Base-by-base conservation (phyloP, 2,329 filamentous ascomycete genomes). In the Malbranchea zuffiana region DNA sequence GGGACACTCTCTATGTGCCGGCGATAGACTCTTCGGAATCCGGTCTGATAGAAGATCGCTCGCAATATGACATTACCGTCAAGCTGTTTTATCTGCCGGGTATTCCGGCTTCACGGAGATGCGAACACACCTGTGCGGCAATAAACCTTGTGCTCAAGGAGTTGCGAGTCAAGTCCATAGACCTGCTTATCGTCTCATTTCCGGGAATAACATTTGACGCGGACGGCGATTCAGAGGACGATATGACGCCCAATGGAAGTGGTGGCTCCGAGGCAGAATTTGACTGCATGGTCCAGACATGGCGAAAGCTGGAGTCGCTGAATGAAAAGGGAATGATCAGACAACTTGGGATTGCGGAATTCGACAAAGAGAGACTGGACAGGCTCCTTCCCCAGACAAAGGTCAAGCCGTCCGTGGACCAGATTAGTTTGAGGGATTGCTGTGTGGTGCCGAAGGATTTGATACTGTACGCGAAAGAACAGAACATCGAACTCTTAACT, bases 361-460 rank as follows among this genome's bases (percentile, higher is more conserved):
- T 95, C 55, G 87, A 88, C 38, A 83, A 78, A 48, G 78, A 86
- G 49, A 80, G 90, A 51, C 67, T 98, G 24, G 63, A 72, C n/a
- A 75, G 74, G 10, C 87, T 98, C 51, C 66, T 96, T 17, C 68
- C 75, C 27, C 68, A 75, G 43, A 80, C 83, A 15, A 68, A 67
- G 26, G 68, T 93, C 42, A 74, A 74, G 47, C 90, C 90, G 1
- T 73, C 75, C 13, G 88, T 96, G 26, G 78, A 96, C 60, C 90
- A 98, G 69, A 93, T 98, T 68, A 96, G 96, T 56, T 75, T 94
- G 34, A 79, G 83, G 50, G 84, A 96, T 61, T 96, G 88, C 67
- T 98, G 90, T 62, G 88, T 86, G 31, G 90, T 96, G 28, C 90
- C 90, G 6, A 87, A 86, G 51, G 80, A 85, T 8, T 70, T 98